Evolutionary conservation across 352 stramenopile genomes (phyloP).

Genomic region (Phytophthora gonapodyides): DNA sequence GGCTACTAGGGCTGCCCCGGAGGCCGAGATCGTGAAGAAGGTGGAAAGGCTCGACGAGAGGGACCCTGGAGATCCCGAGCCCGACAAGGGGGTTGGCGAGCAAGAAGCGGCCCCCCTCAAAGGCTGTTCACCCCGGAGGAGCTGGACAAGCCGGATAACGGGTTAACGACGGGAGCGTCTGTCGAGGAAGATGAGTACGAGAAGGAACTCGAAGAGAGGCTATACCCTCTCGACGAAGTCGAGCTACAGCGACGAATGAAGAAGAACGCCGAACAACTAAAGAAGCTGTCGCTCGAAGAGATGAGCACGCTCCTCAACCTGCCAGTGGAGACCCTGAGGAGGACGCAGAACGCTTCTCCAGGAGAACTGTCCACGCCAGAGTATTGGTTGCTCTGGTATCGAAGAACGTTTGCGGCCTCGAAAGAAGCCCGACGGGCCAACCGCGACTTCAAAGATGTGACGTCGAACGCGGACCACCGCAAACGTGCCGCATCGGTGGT

Average conservation of each 20-base stretch:
- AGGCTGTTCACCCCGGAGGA: neutral
- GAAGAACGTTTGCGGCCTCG: neutral
- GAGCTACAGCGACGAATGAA: neutral
- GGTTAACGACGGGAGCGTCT: neutral
- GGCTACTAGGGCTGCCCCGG: too few relatives aligned
- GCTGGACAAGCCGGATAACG: neutral
- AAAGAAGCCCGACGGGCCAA: neutral
- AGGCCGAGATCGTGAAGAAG: too few relatives aligned
- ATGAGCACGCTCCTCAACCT: neutral
- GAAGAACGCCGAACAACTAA: conserved; percentile 1
- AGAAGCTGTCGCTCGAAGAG: neutral
- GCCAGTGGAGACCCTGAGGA: neutral
- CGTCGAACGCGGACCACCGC: too few relatives aligned
- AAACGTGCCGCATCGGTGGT: conserved; percentile 6
- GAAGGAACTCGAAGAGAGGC: conserved; percentile 7
- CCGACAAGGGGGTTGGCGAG: too few relatives aligned
- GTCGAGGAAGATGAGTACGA: neutral
- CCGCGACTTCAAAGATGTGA: too few relatives aligned
- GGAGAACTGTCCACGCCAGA: neutral
- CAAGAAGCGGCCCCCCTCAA: neutral
- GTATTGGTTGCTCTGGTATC: conserved; percentile 11
- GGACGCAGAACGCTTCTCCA: neutral
- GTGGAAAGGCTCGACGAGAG: too few relatives aligned
- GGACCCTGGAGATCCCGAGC: too few relatives aligned
- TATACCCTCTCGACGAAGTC: conserved; percentile 2